phyloP scores from a whole-genome alignment of 257 asterid genomes.

The Fraxinus pennsylvanica region DNA sequence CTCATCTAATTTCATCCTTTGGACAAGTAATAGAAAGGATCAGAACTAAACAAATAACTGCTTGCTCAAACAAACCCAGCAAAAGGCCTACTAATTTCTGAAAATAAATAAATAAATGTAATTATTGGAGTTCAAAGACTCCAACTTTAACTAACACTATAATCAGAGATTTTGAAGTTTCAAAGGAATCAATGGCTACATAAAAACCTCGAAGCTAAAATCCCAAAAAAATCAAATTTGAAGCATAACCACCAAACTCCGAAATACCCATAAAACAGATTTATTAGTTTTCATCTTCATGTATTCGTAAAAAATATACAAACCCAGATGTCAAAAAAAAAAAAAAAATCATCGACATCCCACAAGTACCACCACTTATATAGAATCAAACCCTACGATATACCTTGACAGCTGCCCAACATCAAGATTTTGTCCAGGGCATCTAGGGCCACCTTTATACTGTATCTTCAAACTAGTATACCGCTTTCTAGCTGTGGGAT shows the following conservation, averaged over 20 bases:
- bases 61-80: background rate
- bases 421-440: background rate
- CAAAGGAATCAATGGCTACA: background rate
- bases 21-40: background rate
- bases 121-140: background rate
- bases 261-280: background rate
- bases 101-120: background rate
- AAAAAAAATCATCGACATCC: too few species aligned
- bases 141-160: background rate
- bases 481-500: too few species aligned
- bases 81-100: background rate
- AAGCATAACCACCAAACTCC: background rate
- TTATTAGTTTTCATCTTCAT: background rate
- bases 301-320: background rate
- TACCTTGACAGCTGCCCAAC: background rate
- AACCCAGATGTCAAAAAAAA: too few species aligned
- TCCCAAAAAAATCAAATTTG: background rate
- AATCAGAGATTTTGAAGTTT: background rate
- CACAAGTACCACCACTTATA: background rate
- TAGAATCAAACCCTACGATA: background rate
- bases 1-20: background rate
- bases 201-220: background rate
- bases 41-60: background rate
- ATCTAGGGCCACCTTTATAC: background rate
- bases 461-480: too few species aligned